Conservation (phyloP, 225 moss, liverwort and hornwort species). For the Rhytidiadelphus loreus region DNA sequence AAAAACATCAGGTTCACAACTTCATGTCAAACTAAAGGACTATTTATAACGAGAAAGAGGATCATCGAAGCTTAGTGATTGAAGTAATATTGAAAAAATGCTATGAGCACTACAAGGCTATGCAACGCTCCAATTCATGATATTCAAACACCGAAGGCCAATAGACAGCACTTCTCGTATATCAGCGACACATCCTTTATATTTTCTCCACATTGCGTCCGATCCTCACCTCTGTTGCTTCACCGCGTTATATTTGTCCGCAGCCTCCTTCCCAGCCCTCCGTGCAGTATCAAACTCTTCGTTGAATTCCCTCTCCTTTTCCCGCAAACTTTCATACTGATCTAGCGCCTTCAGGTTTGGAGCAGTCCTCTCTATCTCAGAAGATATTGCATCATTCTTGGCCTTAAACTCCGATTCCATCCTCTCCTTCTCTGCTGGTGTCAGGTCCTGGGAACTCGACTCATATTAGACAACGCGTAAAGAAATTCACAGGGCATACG, state of each 20-base stretch:
- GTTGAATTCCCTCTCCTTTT: slow-evolving; percentile 82
- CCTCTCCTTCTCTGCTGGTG: slow-evolving; percentile 59
- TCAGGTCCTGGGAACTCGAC: slow-evolving; percentile 48
- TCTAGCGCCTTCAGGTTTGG: slow-evolving; percentile 96
- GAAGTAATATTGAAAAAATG: not conserved
- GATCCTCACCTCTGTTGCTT: slow-evolving; percentile 69
- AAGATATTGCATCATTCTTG: slow-evolving; percentile 67
- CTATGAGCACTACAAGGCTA: not conserved
- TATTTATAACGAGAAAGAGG: not conserved
- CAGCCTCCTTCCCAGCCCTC: slow-evolving; percentile 71
- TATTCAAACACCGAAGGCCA: not conserved
- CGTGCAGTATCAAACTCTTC: slow-evolving; percentile 93
- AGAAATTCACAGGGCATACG: not conserved
- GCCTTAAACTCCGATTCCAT: slow-evolving; percentile 84
- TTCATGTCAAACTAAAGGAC: not conserved
- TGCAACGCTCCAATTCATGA: not conserved
- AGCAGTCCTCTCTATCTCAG: slow-evolving; percentile 91
- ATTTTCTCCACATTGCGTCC: not conserved
- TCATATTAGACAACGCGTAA: not conserved
- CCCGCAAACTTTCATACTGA: slow-evolving; percentile 88
- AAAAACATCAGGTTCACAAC: not conserved
- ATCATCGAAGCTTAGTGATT: not conserved
- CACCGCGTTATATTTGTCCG: slow-evolving; percentile 73
- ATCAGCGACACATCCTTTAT: not conserved
- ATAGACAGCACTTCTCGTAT: not conserved